Evolutionary conservation across 371 early-diverging fungal species (phyloP), one percentile per base, ranked within the genome.

Genomic region (Actinomucor elegans): DNA sequence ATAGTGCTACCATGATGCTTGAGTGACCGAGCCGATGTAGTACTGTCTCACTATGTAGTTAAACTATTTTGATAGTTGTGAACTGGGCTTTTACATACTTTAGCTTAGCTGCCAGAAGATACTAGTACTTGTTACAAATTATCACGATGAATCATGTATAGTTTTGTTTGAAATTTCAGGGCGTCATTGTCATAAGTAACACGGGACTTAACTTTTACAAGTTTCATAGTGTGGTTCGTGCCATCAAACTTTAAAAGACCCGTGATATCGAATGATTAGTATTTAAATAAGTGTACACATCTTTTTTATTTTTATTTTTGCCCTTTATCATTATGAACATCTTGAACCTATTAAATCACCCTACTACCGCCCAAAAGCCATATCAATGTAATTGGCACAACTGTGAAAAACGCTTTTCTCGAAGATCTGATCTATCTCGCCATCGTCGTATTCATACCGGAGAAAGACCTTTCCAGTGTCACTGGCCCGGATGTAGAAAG

Each of bases 401-500:
- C 4, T 90, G 91, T 63, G 66, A 63, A 60, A 88, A 87, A 63
- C 69, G 79, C 24, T 90, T 90, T 59, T 83, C 89, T n/a, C 80
- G 91, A 33, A 79, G 87, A 58, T 89, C 89, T 5, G 91, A 90
- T 57, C 75, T 90, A 26, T 77, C 81, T 27, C 80, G 91, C 37
- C 91, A 90, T 68, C 73, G 72, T 14, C 74, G 89, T 36, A 90
- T 90, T 61, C 91, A 91, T 57, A 88, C 89, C 5, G 86, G 86
- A 40, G 89, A 87, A 61, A 73, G 81, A 65, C 88, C 89, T 1
- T 89, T 81, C 63, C 69, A 71, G 24, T 89, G 91, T 66, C 54
- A 67, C 17, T 83, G 82, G 70, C 60, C 65, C 28, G 79, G 74
- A 28, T 91, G 91, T 62, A 77, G 73, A 56, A 91, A 89, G 67